These are phyloP conservation scores for Globisporangium cederbergense DNA, from an alignment of 352 stramenopile genomes.

Conservation along the genomic window DNA sequence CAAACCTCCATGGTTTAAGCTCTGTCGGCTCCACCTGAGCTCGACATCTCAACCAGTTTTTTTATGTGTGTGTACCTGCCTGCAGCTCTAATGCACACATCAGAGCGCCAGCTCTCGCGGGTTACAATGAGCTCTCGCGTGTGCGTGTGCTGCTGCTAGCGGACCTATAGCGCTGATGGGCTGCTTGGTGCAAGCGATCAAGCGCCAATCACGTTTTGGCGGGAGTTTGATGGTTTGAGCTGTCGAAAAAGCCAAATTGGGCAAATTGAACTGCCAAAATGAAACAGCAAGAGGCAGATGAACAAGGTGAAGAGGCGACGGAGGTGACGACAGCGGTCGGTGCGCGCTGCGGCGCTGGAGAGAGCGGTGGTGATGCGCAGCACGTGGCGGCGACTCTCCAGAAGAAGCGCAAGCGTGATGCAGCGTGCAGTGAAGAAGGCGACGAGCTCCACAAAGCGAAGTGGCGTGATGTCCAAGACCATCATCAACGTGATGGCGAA, in stretches of 20 bases:
- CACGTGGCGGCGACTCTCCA: background rate
- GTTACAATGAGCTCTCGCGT: background rate
- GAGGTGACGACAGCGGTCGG: background rate
- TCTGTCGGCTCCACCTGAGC: conserved; percentile 35
- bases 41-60: conserved; percentile 73
- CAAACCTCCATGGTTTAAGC: conserved; percentile 85
- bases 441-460: conserved; percentile 2
- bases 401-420: background rate
- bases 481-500: background rate
- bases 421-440: too few species aligned
- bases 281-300: background rate
- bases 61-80: conserved; percentile 3
- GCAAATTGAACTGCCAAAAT: background rate
- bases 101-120: too few species aligned
- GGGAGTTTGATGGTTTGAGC: too few species aligned
- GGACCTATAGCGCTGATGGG: too few species aligned
- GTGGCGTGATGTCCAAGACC: background rate
- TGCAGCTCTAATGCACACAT: too few species aligned
- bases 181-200: too few species aligned
- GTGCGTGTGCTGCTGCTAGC: background rate
- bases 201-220: too few species aligned
- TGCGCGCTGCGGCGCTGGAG: background rate
- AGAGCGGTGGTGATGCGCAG: background rate
- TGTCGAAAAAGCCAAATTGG: background rate
- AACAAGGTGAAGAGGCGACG: background rate